Base-by-base conservation (phyloP, 2,329 filamentous ascomycete species). In the Alternaria gansuensis region DNA sequence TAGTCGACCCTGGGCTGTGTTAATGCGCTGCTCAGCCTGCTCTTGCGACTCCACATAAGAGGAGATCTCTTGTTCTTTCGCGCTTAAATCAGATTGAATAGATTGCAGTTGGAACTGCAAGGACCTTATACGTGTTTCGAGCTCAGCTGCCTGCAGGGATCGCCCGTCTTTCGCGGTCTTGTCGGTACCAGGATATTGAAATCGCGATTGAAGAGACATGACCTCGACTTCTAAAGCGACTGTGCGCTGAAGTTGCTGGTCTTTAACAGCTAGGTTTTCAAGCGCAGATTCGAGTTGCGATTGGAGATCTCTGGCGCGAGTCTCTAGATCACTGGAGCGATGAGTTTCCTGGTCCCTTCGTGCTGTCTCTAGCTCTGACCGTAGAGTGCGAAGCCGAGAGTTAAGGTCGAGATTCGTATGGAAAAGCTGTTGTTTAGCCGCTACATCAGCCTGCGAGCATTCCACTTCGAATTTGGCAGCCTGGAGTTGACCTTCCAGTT, bases 1-100 rank as follows among this genome's bases (percentile, higher is more conserved):
- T n/a, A 73, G 64, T 7, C 72, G 70, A 8, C 71, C 71, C 50
- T 73, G 66, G 9, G 72, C 66, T 26, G 60, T 66, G 54, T 65
- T 72, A 5, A 71, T 50, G 8, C 57, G 66, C 36, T 71, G 67
- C 33, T 75, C 71, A 13, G 70, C 50, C 6, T 54, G 53, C 39
- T 75, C 68, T 40, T 69, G 67, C n/a, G 69, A 64, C 29, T 70
- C 63, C 7, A 70, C 68, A 10, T 66, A 59, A 14, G 60, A 64
- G 2, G 68, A 48, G 4, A 73, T 51, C n/a, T 74, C 52, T 21
- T 69, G 62, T 23, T 75, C 69, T 55, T 73, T 76, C 2, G 60
- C 40, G 6, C 51, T 54, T 9, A 69, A 45, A 24, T 73, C 65
- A 4, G 50, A 52, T 14, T 65, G 67, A 14, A 57, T 60, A 2